Percentiles rank a stretch among this genome's conserved stretches.
Evolutionary conservation across 768 basidiomycete species (phyloP).

Genomic region (Lactifluus echinatus): DNA sequence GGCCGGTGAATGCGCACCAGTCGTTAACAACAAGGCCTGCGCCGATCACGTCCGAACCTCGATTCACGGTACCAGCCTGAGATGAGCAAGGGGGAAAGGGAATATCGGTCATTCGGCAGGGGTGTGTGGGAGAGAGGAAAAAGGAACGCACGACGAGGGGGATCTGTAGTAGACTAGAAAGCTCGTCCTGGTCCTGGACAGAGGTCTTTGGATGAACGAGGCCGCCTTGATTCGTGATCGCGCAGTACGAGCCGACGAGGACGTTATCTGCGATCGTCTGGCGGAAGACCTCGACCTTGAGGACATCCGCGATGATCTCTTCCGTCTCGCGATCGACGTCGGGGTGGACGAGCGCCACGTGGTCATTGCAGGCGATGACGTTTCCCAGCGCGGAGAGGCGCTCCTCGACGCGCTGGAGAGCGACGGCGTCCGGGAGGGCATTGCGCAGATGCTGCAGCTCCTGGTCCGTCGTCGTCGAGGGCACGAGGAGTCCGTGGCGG

Average conservation of each 20-base stretch:
- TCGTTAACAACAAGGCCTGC: conserved; percentile 98
- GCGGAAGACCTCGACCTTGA: conserved; percentile 98
- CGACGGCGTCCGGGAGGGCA: conserved; percentile 85
- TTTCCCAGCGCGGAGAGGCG: conserved; percentile 95
- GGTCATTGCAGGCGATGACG: conserved; percentile 97
- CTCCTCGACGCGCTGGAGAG: conserved; percentile 94
- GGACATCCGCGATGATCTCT: conserved; percentile 98
- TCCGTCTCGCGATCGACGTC: conserved; percentile 98
- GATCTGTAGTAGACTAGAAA: conserved; percentile 87
- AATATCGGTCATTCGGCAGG: background rate
- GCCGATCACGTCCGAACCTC: conserved; percentile 96
- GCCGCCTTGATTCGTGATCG: conserved; percentile 93
- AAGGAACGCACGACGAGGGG: conserved; percentile 75
- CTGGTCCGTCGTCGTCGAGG: conserved; percentile 92
- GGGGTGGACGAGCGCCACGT: conserved; percentile 97
- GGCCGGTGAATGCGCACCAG: conserved; percentile 98
- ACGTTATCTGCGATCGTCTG: conserved; percentile 97
- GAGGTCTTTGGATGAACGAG: conserved; percentile 97
- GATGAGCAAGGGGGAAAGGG: conserved; percentile 2
- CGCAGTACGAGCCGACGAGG: conserved; percentile 93
- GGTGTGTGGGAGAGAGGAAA: background rate
- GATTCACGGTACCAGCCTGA: conserved; percentile 95
- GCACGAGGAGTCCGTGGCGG: conserved; percentile 94
- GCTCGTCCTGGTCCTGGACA: conserved; percentile 94
- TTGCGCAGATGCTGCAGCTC: conserved; percentile 97